These are phyloP conservation scores for Lentinula edodes DNA, from an alignment of 768 basidiomycete genomes.

Conservation along the genomic window DNA sequence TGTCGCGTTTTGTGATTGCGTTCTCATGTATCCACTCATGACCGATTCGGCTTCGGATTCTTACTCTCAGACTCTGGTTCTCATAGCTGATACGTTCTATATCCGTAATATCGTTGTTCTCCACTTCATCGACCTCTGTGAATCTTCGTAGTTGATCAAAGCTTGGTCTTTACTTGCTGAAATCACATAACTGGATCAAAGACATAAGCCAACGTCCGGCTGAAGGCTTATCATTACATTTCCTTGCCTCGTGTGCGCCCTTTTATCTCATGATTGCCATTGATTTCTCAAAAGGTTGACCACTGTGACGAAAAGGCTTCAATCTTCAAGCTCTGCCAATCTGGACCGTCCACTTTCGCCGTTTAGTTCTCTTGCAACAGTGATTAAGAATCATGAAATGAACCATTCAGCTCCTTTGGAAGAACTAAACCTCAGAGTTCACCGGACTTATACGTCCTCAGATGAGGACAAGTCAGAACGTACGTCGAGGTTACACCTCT, in stretches of 20 bases:
- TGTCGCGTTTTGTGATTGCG: background rate
- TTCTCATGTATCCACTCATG: conserved; percentile 1
- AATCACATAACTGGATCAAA: background rate
- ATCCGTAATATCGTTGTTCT: background rate
- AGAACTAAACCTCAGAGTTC: background rate
- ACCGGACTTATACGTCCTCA: background rate
- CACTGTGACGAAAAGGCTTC: background rate
- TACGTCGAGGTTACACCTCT: background rate
- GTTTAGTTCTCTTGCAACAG: background rate
- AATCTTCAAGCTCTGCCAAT: background rate
- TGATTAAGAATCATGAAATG: background rate
- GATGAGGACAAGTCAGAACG: background rate
- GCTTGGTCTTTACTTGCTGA: background rate
- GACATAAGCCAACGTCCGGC: background rate
- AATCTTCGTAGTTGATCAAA: background rate
- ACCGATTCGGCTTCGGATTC: background rate
- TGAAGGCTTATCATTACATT: background rate
- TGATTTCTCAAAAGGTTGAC: background rate
- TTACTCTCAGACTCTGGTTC: background rate
- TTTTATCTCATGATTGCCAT: background rate
- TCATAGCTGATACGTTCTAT: background rate
- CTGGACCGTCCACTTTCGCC: background rate
- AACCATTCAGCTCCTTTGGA: background rate
- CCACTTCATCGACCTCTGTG: background rate
- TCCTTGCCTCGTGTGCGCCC: background rate